A percentile compares a stretch with the other conserved stretches of the same genome.
Conservation (phyloP, 345 rosid genomes). For the Brassica rapa region DNA sequence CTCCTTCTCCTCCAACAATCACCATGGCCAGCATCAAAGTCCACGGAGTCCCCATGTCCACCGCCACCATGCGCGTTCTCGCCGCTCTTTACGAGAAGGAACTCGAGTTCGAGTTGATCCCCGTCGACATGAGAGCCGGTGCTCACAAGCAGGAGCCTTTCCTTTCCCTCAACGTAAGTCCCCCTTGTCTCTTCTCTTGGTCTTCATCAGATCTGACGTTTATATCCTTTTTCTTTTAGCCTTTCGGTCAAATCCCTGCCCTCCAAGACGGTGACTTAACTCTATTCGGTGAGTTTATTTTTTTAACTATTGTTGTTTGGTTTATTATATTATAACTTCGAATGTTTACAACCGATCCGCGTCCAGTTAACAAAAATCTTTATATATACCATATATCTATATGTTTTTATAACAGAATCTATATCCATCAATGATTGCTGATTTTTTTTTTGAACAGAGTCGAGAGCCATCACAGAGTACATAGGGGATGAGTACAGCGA, state of each 20-base stretch:
- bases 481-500: constrained; percentile 42
- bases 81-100: constrained; percentile 65
- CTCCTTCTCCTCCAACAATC: neutral
- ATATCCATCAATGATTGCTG: neutral
- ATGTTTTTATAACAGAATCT: no score
- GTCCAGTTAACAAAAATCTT: no score
- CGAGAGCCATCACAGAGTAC: constrained; percentile 49
- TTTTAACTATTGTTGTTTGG: neutral
- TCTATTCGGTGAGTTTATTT: constrained; percentile 42
- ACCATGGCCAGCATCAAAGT: constrained; percentile 53
- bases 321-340: no score
- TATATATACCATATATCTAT: no score
- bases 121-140: constrained; percentile 51
- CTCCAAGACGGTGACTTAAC: constrained; percentile 45
- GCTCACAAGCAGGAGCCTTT: constrained; percentile 63
- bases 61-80: constrained; percentile 53
- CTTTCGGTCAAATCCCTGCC: constrained; percentile 54
- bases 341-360: no score
- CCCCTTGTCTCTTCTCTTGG: neutral
- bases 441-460: constrained; percentile 36
- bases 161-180: constrained; percentile 59
- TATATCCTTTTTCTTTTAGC: constrained; percentile 30
- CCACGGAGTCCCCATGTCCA: constrained; percentile 49
- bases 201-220: neutral
- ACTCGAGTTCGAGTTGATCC: constrained; percentile 52